Evolutionary conservation across 2,329 filamentous ascomycete species (phyloP).

Genomic region (Colletotrichum sp.): DNA sequence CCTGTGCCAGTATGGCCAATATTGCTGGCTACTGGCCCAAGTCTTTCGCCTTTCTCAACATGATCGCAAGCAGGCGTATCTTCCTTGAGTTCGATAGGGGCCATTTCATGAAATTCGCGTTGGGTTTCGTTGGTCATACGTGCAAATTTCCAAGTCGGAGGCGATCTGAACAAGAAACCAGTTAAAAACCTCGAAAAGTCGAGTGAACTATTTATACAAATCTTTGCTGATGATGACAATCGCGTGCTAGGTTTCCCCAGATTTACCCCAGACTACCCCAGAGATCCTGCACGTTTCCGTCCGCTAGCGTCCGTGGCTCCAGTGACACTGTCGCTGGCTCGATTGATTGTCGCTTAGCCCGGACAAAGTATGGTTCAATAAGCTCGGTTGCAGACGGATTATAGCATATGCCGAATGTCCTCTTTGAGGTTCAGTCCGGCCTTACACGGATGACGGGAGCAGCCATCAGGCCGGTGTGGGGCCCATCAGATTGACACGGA

Average conservation of each 20-base stretch:
- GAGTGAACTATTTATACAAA: background rate
- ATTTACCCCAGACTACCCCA: background rate
- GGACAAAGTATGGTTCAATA: background rate
- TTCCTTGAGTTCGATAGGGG: background rate
- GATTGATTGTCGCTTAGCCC: background rate
- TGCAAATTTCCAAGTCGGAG: background rate
- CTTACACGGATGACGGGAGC: background rate
- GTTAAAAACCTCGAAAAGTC: background rate
- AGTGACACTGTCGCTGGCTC: background rate
- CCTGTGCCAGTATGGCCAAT: slow-evolving; percentile 39
- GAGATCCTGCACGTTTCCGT: background rate
- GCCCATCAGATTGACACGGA: background rate
- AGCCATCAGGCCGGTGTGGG: background rate
- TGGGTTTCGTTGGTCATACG: background rate
- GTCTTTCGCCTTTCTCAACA: background rate
- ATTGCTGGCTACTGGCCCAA: background rate
- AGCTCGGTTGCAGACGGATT: background rate
- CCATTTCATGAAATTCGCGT: background rate
- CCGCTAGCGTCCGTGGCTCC: background rate
- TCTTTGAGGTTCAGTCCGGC: background rate
- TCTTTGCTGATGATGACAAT: background rate
- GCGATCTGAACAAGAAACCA: background rate
- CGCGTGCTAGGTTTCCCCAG: background rate
- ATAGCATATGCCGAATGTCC: background rate
- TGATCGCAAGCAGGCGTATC: background rate